Percentiles rank a stretch among this genome's conserved stretches.
Conservation (phyloP, 257 asterid genomes). For the Osmanthus fragrans region DNA sequence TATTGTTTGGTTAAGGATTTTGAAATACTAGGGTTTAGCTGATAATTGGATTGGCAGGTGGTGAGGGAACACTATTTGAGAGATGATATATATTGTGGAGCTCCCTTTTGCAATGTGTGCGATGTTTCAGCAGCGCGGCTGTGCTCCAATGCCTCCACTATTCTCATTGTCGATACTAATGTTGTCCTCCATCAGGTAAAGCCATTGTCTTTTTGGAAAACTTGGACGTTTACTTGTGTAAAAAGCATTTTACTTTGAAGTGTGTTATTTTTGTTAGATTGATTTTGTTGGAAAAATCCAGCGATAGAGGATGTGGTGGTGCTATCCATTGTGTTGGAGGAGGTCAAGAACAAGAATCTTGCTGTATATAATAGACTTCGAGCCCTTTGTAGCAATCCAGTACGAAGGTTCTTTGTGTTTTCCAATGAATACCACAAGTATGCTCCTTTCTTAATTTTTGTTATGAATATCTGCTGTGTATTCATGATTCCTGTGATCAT, state of each 20-base stretch:
- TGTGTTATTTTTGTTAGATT: conserved; percentile 44
- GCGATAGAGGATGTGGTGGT: conserved; percentile 90
- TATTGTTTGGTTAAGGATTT: not conserved
- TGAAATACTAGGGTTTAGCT: conserved; percentile 26
- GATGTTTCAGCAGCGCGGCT: conserved; percentile 58
- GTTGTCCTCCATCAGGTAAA: conserved; percentile 89
- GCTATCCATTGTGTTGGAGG: conserved; percentile 82
- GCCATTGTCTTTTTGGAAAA: not conserved
- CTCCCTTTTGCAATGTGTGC: conserved; percentile 72
- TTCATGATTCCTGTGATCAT: not conserved
- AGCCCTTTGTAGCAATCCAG: conserved; percentile 74
- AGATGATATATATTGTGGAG: conserved; percentile 95
- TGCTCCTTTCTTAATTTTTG: conserved; percentile 23
- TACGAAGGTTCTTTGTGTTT: conserved; percentile 79
- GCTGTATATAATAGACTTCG: conserved; percentile 77
- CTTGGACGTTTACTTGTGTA: not conserved
- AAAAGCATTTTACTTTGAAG: not conserved
- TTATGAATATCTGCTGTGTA: conserved; percentile 1
- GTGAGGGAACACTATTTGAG: conserved; percentile 91
- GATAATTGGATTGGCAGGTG: conserved; percentile 41
- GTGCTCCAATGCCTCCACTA: conserved; percentile 43
- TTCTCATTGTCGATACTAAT: conserved; percentile 78
- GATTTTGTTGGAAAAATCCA: conserved; percentile 91
- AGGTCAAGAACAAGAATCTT: conserved; percentile 87
- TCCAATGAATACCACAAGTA: conserved; percentile 95